phyloP scores from a whole-genome alignment of 805 yeast genomes.

The Saturnispora kantuleensis region DNA sequence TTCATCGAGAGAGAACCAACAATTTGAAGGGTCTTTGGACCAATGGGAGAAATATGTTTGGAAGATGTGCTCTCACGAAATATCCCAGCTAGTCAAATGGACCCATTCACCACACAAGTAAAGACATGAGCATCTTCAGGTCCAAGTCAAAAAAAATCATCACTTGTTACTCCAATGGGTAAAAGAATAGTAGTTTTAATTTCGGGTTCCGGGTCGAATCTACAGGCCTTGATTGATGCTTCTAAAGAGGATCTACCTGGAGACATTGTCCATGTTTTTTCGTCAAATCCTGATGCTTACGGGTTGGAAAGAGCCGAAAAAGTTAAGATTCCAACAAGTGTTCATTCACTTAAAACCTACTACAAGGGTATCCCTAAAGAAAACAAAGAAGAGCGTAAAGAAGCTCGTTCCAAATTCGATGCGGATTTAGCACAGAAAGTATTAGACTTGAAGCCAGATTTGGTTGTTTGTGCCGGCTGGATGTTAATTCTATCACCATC shows the following conservation, averaged over 20 bases:
- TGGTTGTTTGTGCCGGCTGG: conserved; percentile 98
- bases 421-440: conserved; percentile 65
- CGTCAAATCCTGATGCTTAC: conserved; percentile 78
- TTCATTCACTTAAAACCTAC: conserved; percentile 64
- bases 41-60: conserved; percentile 62
- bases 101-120: background rate
- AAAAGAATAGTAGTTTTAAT: conserved; percentile 60
- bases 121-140: background rate
- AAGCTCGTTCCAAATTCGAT: conserved; percentile 65
- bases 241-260: conserved; percentile 27
- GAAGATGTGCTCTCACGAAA: conserved; percentile 34
- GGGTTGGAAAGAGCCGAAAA: conserved; percentile 74
- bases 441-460: conserved; percentile 55
- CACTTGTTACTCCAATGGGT: conserved; percentile 7
- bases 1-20: conserved; percentile 18
- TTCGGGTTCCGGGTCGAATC: conserved; percentile 92
- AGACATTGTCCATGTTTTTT: conserved; percentile 65
- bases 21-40: conserved; percentile 55
- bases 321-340: conserved; percentile 58
- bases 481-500: conserved; percentile 80
- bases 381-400: conserved; percentile 43
- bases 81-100: background rate
- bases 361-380: conserved; percentile 69
- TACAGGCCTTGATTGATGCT: conserved; percentile 89
- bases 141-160: background rate